Evolutionary conservation across 2,329 filamentous ascomycete genomes (phyloP).

Genomic region (Hypoxylon rubiginosum): DNA sequence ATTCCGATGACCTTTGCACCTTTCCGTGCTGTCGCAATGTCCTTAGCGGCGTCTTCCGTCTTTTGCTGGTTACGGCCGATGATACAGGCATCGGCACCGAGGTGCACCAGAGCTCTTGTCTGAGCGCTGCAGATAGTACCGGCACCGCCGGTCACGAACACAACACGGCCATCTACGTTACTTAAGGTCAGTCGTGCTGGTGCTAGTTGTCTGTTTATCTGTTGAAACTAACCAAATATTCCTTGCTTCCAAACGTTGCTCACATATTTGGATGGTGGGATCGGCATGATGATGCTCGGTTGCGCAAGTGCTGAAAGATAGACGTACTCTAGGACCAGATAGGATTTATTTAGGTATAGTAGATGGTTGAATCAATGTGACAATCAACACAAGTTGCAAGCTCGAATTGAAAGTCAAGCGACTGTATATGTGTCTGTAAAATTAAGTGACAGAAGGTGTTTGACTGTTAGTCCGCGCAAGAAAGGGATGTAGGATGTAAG

Average conservation of each 20-base stretch:
- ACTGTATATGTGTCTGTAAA: neutral
- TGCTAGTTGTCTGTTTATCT: neutral
- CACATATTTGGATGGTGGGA: conserved; percentile 80
- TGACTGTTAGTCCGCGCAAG: too few species aligned
- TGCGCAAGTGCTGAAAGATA: too few species aligned
- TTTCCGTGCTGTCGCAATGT: conserved; percentile 82
- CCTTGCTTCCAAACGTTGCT: conserved; percentile 88
- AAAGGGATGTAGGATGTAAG: neutral
- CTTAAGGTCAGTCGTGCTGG: conserved; percentile 30
- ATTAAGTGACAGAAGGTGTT: neutral
- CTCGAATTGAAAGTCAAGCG: neutral
- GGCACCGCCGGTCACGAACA: conserved; percentile 95
- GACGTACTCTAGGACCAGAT: neutral
- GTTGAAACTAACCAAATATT: conserved; percentile 76
- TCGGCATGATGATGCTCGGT: conserved; percentile 67
- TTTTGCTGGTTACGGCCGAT: conserved; percentile 91
- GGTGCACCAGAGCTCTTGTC: conserved; percentile 88
- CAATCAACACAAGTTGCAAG: neutral
- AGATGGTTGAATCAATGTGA: neutral
- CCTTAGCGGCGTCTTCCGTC: conserved; percentile 82
- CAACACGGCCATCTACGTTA: conserved; percentile 80
- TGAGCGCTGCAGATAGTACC: conserved; percentile 95
- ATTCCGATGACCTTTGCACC: conserved; percentile 91
- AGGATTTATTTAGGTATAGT: neutral
- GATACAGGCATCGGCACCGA: conserved; percentile 95